Conservation (phyloP, 2,329 filamentous ascomycete genomes). For the Aspergillus udagawae region DNA sequence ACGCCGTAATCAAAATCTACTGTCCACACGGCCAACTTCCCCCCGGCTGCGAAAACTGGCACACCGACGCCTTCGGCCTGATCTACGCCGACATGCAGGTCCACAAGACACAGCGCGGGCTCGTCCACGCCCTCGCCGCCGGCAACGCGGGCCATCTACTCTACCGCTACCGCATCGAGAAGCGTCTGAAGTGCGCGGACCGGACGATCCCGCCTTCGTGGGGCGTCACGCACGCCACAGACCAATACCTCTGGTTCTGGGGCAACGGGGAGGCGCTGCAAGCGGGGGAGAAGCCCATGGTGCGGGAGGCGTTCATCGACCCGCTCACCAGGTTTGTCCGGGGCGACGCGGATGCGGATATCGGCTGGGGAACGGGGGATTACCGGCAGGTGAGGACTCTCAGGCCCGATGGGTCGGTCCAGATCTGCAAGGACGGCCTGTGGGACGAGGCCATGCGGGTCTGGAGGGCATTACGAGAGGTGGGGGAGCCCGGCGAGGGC, state of each 20-base stretch:
- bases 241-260: constrained; percentile 55
- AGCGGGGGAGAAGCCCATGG: constrained; percentile 42
- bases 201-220: constrained; percentile 41
- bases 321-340: constrained; percentile 29
- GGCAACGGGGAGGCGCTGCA: constrained; percentile 45
- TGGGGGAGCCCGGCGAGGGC: constrained; percentile 7
- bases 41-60: constrained; percentile 41
- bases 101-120: constrained; percentile 50
- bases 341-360: constrained; percentile 11
- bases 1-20: constrained; percentile 43
- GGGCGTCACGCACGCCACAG: constrained; percentile 53
- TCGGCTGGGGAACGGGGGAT: constrained; percentile 25
- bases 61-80: constrained; percentile 47
- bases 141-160: constrained; percentile 45
- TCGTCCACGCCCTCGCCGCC: constrained; percentile 43
- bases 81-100: constrained; percentile 57
- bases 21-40: constrained; percentile 42
- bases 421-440: constrained; percentile 43
- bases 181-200: constrained; percentile 47
- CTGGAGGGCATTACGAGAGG: constrained; percentile 39
- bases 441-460: constrained; percentile 47
- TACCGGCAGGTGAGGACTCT: constrained; percentile 42
- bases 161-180: constrained; percentile 53
- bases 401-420: constrained; percentile 43
- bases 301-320: constrained; percentile 27